Evolutionary conservation across 768 basidiomycete genomes (phyloP).

Genomic region (Naganishia vaughanmartiniae): DNA sequence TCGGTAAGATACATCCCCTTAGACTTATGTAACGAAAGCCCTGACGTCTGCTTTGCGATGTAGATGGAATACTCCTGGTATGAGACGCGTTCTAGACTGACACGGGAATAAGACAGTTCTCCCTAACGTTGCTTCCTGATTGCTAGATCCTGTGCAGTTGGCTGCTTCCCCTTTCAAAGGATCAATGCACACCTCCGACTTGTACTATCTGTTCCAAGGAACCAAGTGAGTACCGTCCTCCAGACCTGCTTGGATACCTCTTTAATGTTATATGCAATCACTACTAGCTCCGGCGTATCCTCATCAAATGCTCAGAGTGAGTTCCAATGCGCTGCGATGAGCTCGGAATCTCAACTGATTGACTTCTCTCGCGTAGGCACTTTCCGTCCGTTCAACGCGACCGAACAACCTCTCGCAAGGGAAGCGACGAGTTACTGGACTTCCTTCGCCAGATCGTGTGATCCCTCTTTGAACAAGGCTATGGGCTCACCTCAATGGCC

Average conservation of each 20-base stretch:
- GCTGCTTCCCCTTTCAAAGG: conserved; percentile 33
- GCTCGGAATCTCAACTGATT: not conserved
- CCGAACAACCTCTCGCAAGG: conserved; percentile 29
- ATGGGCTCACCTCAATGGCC: conserved; percentile 28
- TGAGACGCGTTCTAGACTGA: too few relatives aligned
- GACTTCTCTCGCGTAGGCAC: not conserved
- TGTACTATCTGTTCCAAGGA: conserved; percentile 38
- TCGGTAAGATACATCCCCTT: conserved; percentile 1
- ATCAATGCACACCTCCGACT: conserved; percentile 35
- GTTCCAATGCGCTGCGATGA: not conserved
- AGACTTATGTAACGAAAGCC: not conserved
- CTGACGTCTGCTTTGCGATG: not conserved
- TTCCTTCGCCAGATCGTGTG: conserved; percentile 23
- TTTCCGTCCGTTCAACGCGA: conserved; percentile 32
- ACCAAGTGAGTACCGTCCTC: conserved; percentile 24
- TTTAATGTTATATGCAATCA: too few relatives aligned
- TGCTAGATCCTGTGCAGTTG: conserved; percentile 33
- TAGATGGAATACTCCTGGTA: conserved; percentile 24
- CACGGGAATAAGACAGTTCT: not conserved
- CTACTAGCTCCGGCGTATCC: conserved; percentile 31
- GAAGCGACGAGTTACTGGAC: conserved; percentile 33
- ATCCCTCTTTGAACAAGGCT: conserved; percentile 27
- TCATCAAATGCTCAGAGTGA: conserved; percentile 32
- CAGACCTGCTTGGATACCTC: not conserved
- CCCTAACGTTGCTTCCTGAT: not conserved